Base-by-base conservation (phyloP, 2,329 filamentous ascomycete species). In the Aquanectria penicillioides region DNA sequence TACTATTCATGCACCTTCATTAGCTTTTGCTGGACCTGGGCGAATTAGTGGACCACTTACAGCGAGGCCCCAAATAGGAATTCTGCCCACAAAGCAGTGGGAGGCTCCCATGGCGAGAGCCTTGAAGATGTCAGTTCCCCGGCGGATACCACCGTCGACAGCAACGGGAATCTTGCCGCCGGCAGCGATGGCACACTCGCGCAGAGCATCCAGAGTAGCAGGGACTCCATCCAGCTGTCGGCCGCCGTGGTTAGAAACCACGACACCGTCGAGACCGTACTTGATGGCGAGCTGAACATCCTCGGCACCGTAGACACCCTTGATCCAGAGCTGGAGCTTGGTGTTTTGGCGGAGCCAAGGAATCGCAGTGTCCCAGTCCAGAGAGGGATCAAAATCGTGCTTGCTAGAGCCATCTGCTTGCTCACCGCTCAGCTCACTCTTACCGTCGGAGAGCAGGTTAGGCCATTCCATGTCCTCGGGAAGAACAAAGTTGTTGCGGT, bases 281-380 rank as follows among this genome's bases (percentile, higher is more conserved):
- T 67, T 65, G 33, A 74, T 63, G 15, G 71, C 71, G 12, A 67
- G 41, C 7, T 65, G 47, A 8, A 71, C 74, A 51, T 75, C 71
- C 37, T 73, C 73, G 11, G 72, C 73, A 9, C 66, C 70, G 49
- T 70, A 69, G 13, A 75, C 71, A 13, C 73, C 73, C 60, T 75
- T 75, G 34, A 72, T 67, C 56, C 74, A 71, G n/a, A 75, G 64
- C 10, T 73, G 71, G 85, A 81, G 57, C 80, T 82, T 78, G 26
- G 6, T 2, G 77, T 68, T 48, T 6, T 57, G 25, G 1, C 87
- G 85, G 22, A 91, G 71, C 87, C 88, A 92, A 8, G 81, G 77
- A 4, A 91, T 80, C 69, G 89, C 89, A 4, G 50, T 57, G 47
- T 85, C 81, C 89, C 89, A 92, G 80, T 76, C 87, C 81, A 9